phyloP scores from a whole-genome alignment of 768 basidiomycete genomes.

The Termitomyces bulborhizus region DNA sequence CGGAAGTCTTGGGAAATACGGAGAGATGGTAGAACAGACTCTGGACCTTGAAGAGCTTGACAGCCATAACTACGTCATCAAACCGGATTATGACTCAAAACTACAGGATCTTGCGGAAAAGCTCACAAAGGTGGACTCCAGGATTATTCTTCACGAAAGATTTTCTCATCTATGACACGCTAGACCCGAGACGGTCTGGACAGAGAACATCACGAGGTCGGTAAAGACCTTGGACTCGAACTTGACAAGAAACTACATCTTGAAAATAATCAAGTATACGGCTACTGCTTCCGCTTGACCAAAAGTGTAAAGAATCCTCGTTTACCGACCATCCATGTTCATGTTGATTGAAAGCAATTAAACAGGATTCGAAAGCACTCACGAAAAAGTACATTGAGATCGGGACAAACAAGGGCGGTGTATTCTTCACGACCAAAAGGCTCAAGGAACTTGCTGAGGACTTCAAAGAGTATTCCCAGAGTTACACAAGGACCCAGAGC shows the following conservation, averaged over 20 bases:
- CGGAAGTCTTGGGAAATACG: slow-evolving; percentile 65
- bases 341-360: background rate
- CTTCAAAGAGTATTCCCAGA: slow-evolving; percentile 57
- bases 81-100: slow-evolving; percentile 80
- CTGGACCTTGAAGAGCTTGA: slow-evolving; percentile 86
- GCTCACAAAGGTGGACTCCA: slow-evolving; percentile 45
- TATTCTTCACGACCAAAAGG: slow-evolving; percentile 78
- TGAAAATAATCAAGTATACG: slow-evolving; percentile 84
- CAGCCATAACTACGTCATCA: slow-evolving; percentile 85
- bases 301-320: slow-evolving; percentile 62
- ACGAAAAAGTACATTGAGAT: slow-evolving; percentile 76
- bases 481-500: slow-evolving; percentile 73
- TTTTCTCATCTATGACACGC: background rate
- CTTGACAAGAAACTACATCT: slow-evolving; percentile 94
- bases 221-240: slow-evolving; percentile 69
- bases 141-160: background rate
- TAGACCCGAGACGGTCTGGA: slow-evolving; percentile 77
- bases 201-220: slow-evolving; percentile 66
- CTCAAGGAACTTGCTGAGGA: slow-evolving; percentile 71
- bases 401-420: slow-evolving; percentile 77
- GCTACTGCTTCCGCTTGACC: slow-evolving; percentile 89
- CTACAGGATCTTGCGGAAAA: slow-evolving; percentile 64
- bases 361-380: slow-evolving; percentile 75
- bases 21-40: slow-evolving; percentile 94
- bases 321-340: slow-evolving; percentile 3